Evolutionary conservation across 257 asterid genomes (phyloP).

Genomic region (Galeopsis tetrahit): DNA sequence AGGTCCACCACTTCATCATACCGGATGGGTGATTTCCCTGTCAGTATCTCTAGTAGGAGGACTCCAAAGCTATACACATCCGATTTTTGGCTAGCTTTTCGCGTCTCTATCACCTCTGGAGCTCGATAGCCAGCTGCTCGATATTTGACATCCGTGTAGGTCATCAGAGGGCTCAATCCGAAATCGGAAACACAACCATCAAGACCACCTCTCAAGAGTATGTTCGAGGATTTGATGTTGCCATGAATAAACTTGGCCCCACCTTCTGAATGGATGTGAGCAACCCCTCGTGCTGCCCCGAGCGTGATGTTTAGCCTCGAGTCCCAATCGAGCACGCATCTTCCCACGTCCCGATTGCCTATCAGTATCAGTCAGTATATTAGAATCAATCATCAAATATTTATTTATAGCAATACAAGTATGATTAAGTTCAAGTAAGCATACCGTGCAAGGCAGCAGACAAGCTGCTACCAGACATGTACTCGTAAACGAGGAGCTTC

Average conservation of each 20-base stretch:
- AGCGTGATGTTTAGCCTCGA: conserved; percentile 73
- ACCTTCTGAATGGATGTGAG: conserved; percentile 76
- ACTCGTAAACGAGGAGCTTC: conserved; percentile 87
- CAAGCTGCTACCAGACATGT: conserved; percentile 81
- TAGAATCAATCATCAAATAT: not conserved
- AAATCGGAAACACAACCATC: conserved; percentile 75
- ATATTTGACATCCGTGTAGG: conserved; percentile 51
- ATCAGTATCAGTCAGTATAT: not conserved
- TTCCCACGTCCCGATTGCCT: conserved; percentile 65
- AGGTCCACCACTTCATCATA: conserved; percentile 73
- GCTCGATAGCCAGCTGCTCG: conserved; percentile 85
- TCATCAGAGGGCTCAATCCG: conserved; percentile 66
- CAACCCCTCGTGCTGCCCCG: conserved; percentile 78
- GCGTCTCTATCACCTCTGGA: conserved; percentile 82
- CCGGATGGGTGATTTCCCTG: conserved; percentile 80
- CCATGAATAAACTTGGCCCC: conserved; percentile 69
- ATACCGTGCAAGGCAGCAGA: conserved; percentile 85
- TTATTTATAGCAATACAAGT: not conserved
- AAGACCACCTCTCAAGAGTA: conserved; percentile 59
- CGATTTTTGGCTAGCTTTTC: conserved; percentile 67
- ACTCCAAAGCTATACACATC: conserved; percentile 96
- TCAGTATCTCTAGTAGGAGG: conserved; percentile 83
- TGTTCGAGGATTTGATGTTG: conserved; percentile 83
- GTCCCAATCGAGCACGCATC: conserved; percentile 72
- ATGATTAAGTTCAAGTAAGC: not conserved